Conservation (phyloP, 768 basidiomycete genomes). For the Pleurotus sapidus region DNA sequence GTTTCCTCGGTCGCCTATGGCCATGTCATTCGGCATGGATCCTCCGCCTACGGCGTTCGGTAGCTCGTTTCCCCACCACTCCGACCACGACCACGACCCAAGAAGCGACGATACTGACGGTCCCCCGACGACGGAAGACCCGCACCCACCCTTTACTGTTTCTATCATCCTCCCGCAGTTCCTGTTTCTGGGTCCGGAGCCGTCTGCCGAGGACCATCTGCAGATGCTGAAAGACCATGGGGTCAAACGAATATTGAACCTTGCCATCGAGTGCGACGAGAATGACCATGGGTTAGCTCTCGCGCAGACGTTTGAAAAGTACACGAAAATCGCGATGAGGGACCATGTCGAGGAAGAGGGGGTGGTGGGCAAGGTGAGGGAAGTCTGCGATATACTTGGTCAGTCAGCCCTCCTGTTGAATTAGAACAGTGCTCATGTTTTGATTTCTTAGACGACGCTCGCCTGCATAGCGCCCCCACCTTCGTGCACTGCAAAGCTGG, state of each 20-base stretch:
- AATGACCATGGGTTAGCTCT: conserved; percentile 74
- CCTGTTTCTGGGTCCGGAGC: conserved; percentile 88
- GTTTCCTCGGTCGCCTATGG: conserved; percentile 5
- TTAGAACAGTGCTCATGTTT: not conserved
- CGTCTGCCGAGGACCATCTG: conserved; percentile 72
- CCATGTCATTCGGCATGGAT: conserved; percentile 9
- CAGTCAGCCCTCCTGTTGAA: conserved; percentile 24
- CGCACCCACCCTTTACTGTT: conserved; percentile 69
- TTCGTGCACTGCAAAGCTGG: conserved; percentile 98
- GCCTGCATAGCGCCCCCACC: conserved; percentile 81
- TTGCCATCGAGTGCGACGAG: conserved; percentile 84
- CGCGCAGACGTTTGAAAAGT: conserved; percentile 74
- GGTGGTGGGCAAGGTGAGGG: conserved; percentile 74
- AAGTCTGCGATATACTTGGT: conserved; percentile 89
- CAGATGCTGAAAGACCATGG: conserved; percentile 70
- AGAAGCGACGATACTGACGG: conserved; percentile 32
- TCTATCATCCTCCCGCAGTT: conserved; percentile 92
- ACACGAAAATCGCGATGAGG: conserved; percentile 86
- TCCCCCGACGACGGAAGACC: conserved; percentile 59
- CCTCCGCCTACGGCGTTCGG: conserved; percentile 11
- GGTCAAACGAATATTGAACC: conserved; percentile 85
- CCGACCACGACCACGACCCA: not conserved
- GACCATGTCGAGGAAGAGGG: conserved; percentile 96
- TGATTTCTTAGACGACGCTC: conserved; percentile 74
- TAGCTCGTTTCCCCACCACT: conserved; percentile 4